Base-by-base conservation (phyloP, 176 grass and related monocot species). In the Tillandsia fasciculata region DNA sequence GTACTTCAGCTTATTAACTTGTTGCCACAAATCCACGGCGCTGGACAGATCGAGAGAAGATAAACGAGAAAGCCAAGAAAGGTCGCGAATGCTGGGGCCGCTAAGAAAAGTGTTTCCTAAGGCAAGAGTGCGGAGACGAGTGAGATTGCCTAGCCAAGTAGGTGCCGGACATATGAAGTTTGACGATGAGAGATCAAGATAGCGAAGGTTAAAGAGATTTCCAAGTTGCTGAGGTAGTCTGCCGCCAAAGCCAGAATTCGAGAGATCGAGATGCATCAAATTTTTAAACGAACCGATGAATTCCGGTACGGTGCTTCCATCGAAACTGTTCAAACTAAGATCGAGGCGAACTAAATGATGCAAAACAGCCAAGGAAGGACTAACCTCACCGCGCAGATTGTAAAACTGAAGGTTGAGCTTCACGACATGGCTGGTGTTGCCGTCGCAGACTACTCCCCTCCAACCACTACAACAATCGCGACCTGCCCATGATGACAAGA, bases 271-370 rank as follows among this genome's bases (percentile, higher is more conserved):
- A 77, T 77, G 61, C 20, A 15, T 71, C 2, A 76, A 42, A 15
- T n/a, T 57, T 76, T 70, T 11, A 17, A 74, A 52, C 51, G 42
- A 81, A 6, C 78, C 66, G 0, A 77, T 66, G 29, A 82, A 82
- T 0, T 24, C 48, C 1, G 74, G 68, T 24, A 82, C 72, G 2
- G 8, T 47, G 9, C 3, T 15, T 13, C 64, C 69, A 7, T 4
- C 10, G 28, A 82, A 82, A 50, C 51, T 1, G 10, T 72, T 70
- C 0, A 0, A 0, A 4, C 3, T 22, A 8, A 77, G n/a, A 82
- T 82, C 11, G 17, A 82, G 68, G 23, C 48, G 28, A 17, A 24
- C 26, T 11, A 82, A 48, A 70, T 75, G 52, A 52, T 22, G 49
- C 12, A 73, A 42, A 66, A 51, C 11, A 65, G 76, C 8, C 63